A percentile compares a stretch with the other conserved stretches of the same genome.
Evolutionary conservation across 2,329 filamentous ascomycete species (phyloP).

Genomic region (Grosmannia clavigera): DNA sequence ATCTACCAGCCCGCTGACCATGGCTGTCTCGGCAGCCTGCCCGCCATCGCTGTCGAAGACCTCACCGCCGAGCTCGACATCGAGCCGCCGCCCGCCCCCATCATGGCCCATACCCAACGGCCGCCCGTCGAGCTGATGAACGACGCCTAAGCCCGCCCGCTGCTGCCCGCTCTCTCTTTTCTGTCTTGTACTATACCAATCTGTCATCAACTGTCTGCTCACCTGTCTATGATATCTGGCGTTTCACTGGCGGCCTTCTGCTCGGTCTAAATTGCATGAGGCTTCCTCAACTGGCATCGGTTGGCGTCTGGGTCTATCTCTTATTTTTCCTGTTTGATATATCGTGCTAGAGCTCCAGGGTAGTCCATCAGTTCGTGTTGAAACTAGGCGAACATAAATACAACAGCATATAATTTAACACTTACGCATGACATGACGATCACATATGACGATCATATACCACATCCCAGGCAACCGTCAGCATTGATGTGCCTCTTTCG

Average conservation of each 20-base stretch:
- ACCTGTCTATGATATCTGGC: not conserved
- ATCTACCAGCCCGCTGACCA: conserved; percentile 52
- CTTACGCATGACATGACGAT: too few relatives aligned
- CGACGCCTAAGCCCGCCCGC: conserved; percentile 17
- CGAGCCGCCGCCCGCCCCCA: conserved; percentile 21
- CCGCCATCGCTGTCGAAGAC: conserved; percentile 22
- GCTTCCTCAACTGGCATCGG: not conserved
- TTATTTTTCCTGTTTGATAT: not conserved
- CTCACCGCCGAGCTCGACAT: conserved; percentile 52
- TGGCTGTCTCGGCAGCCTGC: not conserved
- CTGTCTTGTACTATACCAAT: not conserved
- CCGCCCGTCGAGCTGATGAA: conserved; percentile 56
- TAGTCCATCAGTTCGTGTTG: too few relatives aligned
- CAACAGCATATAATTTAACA: too few relatives aligned
- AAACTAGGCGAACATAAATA: too few relatives aligned
- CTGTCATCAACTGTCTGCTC: not conserved
- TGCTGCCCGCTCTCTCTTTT: too few relatives aligned
- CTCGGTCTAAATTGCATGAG: not conserved
- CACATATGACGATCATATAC: too few relatives aligned
- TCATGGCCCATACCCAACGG: conserved; percentile 46
- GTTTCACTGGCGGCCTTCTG: not conserved
- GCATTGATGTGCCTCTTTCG: too few relatives aligned
- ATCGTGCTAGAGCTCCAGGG: too few relatives aligned
- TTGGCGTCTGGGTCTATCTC: not conserved
- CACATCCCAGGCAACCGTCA: too few relatives aligned